Evolutionary conservation across 345 rosid genomes (phyloP), one percentile per base, ranked within the genome.

Genomic region (Boechera divaricarpa): DNA sequence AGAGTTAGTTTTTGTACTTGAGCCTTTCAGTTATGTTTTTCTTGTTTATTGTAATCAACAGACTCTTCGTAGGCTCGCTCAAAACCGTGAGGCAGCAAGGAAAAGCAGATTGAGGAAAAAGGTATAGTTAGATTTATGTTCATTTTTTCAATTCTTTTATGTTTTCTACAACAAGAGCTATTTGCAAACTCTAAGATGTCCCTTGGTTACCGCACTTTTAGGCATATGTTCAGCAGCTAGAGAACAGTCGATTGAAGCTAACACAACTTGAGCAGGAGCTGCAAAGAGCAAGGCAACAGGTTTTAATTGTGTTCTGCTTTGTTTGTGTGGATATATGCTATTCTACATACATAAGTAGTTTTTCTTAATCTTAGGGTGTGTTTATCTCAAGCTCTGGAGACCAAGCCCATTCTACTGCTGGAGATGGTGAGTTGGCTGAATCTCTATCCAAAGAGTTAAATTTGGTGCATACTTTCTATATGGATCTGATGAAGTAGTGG

Each of bases 61-160:
- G 98, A 92, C 97, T 0, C 77, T 90, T 57, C 90, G 98, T 57
- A 87, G 98, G 83, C 98, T 94, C 56, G 98, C 98, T 80, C 98
- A 94, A 82, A 94, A 94, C 81, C 98, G 99, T 36, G 99, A 94
- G 86, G 99, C 99, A 66, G 99, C 99, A 38, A 89, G 98, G 75
- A 94, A 94, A 84, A 94, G 99, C 78, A 87, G 98, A 74, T 74
- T 94, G 71, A 87, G 99, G 83, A 94, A 94, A 75, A 94, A 94
- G 54, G 97, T 94, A 74, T 36, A 69, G 12, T 59, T 33, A 26
- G 51, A 41, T 15, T 1, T 35, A 47, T 33, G 41, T 80, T 65
- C 52, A 56, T 71, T 41, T 54, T 58, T 32, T 29, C 42, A 59
- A 0, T 47, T 59, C 18, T 56, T 31, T 52, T 31, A 16, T 47